phyloP scores from a whole-genome alignment of 805 yeast species.

The Schwanniomyces vanrijiae region DNA sequence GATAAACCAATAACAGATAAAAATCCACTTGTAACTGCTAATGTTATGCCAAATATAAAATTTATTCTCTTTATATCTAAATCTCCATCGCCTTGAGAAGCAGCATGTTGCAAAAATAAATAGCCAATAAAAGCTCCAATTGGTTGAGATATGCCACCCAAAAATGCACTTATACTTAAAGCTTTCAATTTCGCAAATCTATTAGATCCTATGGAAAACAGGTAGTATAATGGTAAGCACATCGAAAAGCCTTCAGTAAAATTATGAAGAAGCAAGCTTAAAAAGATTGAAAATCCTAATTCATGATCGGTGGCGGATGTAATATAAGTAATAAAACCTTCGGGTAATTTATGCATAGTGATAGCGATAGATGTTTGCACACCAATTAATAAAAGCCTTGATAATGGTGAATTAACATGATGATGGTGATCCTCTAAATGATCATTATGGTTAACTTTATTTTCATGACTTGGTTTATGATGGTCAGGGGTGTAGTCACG shows the following conservation, averaged over 20 bases:
- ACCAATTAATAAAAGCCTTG: constrained; percentile 82
- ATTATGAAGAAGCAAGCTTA: constrained; percentile 86
- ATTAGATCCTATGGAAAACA: constrained; percentile 50
- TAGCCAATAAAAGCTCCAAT: constrained; percentile 80
- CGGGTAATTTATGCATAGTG: constrained; percentile 89
- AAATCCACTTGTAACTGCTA: constrained; percentile 82
- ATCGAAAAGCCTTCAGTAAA: constrained; percentile 92
- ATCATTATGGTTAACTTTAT: constrained; percentile 14
- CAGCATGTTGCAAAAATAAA: constrained; percentile 37
- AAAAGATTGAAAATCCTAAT: constrained; percentile 76
- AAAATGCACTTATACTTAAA: constrained; percentile 56
- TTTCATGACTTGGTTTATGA: too few species aligned
- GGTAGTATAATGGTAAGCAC: constrained; percentile 85
- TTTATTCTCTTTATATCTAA: constrained; percentile 34
- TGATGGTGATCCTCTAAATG: constrained; percentile 66
- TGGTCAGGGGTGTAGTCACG: neutral
- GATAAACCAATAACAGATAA: constrained; percentile 77
- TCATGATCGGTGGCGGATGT: constrained; percentile 64
- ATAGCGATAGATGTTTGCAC: constrained; percentile 87
- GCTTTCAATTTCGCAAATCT: constrained; percentile 52
- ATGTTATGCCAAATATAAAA: constrained; percentile 57
- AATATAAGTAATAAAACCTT: constrained; percentile 86
- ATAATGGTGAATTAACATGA: constrained; percentile 72
- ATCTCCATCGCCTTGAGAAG: constrained; percentile 20
- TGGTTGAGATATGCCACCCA: constrained; percentile 89